Evolutionary conservation across 1,284 basidiomycete genomes (phyloP).

Genomic region (Chondrostereum purpureum): DNA sequence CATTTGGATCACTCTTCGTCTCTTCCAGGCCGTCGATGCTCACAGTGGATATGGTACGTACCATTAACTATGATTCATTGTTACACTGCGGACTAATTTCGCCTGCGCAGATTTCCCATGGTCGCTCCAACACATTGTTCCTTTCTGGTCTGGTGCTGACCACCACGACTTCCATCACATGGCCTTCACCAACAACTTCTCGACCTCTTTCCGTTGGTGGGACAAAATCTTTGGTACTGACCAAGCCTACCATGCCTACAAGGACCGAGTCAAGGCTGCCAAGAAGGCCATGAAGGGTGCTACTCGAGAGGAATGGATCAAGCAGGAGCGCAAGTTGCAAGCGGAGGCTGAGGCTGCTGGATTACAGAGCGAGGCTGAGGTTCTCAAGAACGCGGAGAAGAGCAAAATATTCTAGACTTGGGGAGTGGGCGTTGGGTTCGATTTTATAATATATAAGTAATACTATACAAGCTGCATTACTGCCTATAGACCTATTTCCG

Average conservation of each 20-base stretch:
- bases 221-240: constrained; percentile 85
- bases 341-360: constrained; percentile 69
- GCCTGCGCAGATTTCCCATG: constrained; percentile 82
- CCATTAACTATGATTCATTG: too few species aligned
- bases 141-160: constrained; percentile 98
- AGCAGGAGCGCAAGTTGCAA: constrained; percentile 52
- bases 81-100: too few species aligned
- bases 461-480: too few species aligned
- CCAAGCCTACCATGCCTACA: constrained; percentile 76
- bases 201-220: constrained; percentile 91
- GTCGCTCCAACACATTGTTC: constrained; percentile 92
- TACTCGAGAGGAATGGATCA: constrained; percentile 44
- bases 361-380: constrained; percentile 60
- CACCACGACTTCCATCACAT: constrained; percentile 98
- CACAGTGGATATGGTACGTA: constrained; percentile 88
- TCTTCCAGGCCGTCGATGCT: constrained; percentile 97
- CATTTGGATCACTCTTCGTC: constrained; percentile 87
- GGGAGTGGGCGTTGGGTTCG: too few species aligned
- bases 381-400: constrained; percentile 22
- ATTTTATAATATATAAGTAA: too few species aligned
- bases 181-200: constrained; percentile 87
- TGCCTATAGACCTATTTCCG: too few species aligned
- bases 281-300: constrained; percentile 46
- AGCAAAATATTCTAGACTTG: background rate
- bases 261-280: constrained; percentile 54